Evolutionary conservation across 208 protist species (phyloP).

Genomic region (Trypanosoma scelopori): DNA sequence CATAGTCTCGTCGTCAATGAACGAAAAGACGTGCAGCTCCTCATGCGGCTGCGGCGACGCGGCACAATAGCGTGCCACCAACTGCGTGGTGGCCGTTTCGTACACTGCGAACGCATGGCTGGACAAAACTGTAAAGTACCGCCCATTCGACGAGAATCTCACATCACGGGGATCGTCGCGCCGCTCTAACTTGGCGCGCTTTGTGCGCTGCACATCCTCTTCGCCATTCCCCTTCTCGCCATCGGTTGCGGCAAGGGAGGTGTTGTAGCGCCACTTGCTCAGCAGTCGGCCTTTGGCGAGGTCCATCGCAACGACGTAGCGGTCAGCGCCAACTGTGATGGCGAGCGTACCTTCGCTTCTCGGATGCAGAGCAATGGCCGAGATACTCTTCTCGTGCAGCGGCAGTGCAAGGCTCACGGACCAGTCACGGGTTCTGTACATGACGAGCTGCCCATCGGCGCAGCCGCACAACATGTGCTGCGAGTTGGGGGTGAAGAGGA

Average conservation of each 20-base stretch:
- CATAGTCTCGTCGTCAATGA: constrained; percentile 39
- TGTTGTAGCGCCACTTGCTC: constrained; percentile 80
- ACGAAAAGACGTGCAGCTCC: constrained; percentile 51
- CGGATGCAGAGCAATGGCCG: constrained; percentile 54
- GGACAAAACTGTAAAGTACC: constrained; percentile 39
- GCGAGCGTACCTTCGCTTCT: constrained; percentile 43
- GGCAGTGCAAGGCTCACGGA: constrained; percentile 31
- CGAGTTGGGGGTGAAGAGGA: constrained; percentile 41
- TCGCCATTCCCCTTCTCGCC: background rate
- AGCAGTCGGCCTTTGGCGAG: constrained; percentile 49
- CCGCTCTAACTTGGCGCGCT: constrained; percentile 20
- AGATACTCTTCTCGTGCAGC: constrained; percentile 58
- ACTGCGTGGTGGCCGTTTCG: constrained; percentile 38
- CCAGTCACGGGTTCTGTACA: constrained; percentile 78
- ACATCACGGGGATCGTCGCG: constrained; percentile 49
- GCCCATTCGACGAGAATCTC: constrained; percentile 50
- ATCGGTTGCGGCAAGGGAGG: constrained; percentile 1
- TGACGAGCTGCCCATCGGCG: constrained; percentile 50
- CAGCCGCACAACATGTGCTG: constrained; percentile 66
- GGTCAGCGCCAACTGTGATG: constrained; percentile 60
- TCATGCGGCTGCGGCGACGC: constrained; percentile 29
- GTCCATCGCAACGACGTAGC: constrained; percentile 64
- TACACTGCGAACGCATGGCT: constrained; percentile 61
- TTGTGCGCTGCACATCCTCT: constrained; percentile 3
- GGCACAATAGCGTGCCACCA: constrained; percentile 27